Evolutionary conservation across 2,329 filamentous ascomycete species (phyloP), one percentile per base, ranked within the genome.

Genomic region (Akanthomyces lecanii): DNA sequence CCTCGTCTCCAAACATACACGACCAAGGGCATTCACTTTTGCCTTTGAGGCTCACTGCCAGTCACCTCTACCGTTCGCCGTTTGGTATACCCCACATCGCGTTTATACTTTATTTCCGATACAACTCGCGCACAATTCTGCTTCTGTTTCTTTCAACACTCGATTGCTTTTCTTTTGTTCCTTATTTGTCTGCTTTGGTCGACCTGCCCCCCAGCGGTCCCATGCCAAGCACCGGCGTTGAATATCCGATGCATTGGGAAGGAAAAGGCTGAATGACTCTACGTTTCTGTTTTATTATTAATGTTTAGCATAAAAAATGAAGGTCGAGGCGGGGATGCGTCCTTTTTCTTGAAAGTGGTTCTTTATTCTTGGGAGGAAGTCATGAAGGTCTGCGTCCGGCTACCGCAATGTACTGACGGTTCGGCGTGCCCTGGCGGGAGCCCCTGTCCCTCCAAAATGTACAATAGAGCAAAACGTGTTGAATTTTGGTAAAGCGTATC

Each of bases 51-150:
- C 44, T 33, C 28, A 21, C 10, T 11, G 48, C 42, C 40, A 47
- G 58, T n/a, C 40, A 54, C 25, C 50, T 30, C 25, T 55, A 42
- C 51, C 18, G 42, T 55, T 52, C 52, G 56, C 64, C 66, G 56
- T 67, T 70, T 68, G 65, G 69, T 69, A 72, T 73, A 65, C 64
- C 73, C 71, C 68, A 67, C 62, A 57, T 63, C 48, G 47, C 54
- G 61, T 63, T 63, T 59, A 50, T 59, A 38, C 30, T 52, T 44
- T 52, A 42, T 61, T 10, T 53, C 57, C 40, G 45, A 44, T 44
- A 44, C 45, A 55, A 48, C 50, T 62, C n/a, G 16, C 47, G 16
- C 12, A 36, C 44, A n/a, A 12, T 44, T 30, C 38, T 33, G n/a
- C 12, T 40, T 59, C 33, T 44, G 21, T 48, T 44, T 18, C 18